Evolutionary conservation across 495 filamentous ascomycete species (phyloP), one percentile per base, ranked within the genome.

Genomic region (Penicillium coprophilum): DNA sequence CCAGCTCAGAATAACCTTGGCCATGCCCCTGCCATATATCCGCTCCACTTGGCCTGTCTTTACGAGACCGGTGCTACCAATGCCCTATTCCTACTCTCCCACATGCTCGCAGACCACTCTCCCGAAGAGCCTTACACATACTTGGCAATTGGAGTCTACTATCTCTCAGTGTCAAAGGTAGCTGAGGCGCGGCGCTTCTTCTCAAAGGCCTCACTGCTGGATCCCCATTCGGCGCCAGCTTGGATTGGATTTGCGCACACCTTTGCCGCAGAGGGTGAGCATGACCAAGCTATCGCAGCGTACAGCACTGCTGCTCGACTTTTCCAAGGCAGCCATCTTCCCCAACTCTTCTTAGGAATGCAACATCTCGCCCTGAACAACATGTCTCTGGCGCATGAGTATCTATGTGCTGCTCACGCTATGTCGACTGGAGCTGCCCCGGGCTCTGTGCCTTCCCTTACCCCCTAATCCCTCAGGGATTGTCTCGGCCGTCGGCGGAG

Each of bases 211-310:
- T 92, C 87, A 59, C 88, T 96, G 80, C 89, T 99, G 83, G 92
- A 99, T 67, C 90, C 94, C 28, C 94, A 97, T 74, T 97, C 96
- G 62, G 95, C 94, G 6, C 90, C 95, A 6, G 94, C 94, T 38
- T 99, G 94, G 94, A 97, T 99, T 57, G 94, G 94, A 9, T 99
- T 99, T 72, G 94, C 94, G 21, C 94, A 99, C 75, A 99, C 95
- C 1, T 99, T 99, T 68, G 95, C 94, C n/a, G 93, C 93, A n/a
- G 94, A 99, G 72, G 94, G 95, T 51, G 94, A 99, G 72, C 92
- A 97, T 72, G 94, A 99, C 67, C 94, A 99, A 74, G 94, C 94
- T 50, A 96, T 99, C 58, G 92, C 93, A 15, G 94, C 95, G 7
- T 99, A 99, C 77, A 94, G 89, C 36, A 99, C 94, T 13, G 94